Conservation (phyloP, 352 stramenopile species). For the Phytophthora idaei region DNA sequence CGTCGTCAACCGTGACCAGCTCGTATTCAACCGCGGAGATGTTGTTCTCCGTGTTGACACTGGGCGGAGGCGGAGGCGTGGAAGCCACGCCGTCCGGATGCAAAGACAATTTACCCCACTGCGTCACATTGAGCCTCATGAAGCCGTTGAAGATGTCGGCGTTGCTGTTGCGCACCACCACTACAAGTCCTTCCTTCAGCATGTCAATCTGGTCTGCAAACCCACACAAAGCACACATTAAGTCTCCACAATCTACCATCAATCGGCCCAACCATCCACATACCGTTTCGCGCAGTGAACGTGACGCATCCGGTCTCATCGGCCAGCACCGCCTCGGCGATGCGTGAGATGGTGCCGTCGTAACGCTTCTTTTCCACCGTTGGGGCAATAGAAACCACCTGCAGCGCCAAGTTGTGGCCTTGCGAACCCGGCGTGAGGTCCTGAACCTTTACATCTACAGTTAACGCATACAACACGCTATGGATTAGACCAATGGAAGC, state of each 20-base stretch:
- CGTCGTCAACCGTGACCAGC: slow-evolving; percentile 77
- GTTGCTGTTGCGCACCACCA: slow-evolving; percentile 85
- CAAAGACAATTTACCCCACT: slow-evolving; percentile 79
- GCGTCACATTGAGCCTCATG: slow-evolving; percentile 84
- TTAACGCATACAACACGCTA: neutral
- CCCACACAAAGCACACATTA: slow-evolving; percentile 1
- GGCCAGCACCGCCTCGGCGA: slow-evolving; percentile 76
- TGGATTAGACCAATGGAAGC: slow-evolving; percentile 5
- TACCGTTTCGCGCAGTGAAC: slow-evolving; percentile 83
- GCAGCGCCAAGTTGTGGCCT: slow-evolving; percentile 82
- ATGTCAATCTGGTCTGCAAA: slow-evolving; percentile 79
- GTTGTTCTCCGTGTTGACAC: slow-evolving; percentile 67
- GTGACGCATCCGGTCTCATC: slow-evolving; percentile 87
- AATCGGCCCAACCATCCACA: neutral
- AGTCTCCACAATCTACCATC: neutral
- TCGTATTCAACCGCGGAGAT: slow-evolving; percentile 87
- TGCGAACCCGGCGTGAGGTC: slow-evolving; percentile 77
- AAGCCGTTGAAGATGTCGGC: slow-evolving; percentile 88
- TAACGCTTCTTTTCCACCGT: slow-evolving; percentile 73
- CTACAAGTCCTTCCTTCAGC: slow-evolving; percentile 51
- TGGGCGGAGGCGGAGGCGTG: slow-evolving; percentile 58
- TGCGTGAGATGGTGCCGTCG: slow-evolving; percentile 67
- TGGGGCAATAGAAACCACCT: slow-evolving; percentile 66
- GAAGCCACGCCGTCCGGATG: slow-evolving; percentile 80
- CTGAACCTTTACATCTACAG: slow-evolving; percentile 77